phyloP scores from a whole-genome alignment of 768 basidiomycete species.

The Symmetrospora coprosmae region DNA sequence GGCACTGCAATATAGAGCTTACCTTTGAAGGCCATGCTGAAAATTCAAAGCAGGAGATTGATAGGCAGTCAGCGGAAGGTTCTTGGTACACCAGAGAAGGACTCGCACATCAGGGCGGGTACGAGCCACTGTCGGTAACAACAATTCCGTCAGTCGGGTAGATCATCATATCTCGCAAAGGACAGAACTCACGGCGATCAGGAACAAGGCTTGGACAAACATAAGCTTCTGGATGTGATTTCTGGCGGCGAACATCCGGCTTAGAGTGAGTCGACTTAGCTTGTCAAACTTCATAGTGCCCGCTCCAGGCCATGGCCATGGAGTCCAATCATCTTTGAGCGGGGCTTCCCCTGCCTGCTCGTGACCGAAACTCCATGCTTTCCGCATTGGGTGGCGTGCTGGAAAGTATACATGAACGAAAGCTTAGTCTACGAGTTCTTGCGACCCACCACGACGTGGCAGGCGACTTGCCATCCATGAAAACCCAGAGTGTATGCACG shows the following conservation, averaged over 20 bases:
- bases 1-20: too few species aligned
- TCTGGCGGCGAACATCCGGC: neutral
- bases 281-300: neutral
- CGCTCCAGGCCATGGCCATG: neutral
- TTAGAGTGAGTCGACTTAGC: neutral
- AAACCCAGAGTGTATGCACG: neutral
- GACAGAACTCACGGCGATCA: neutral
- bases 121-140: neutral
- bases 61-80: too few species aligned
- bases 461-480: neutral
- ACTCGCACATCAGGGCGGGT: neutral
- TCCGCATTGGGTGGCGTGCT: slow-evolving; percentile 1
- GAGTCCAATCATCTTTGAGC: neutral
- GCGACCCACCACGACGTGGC: neutral
- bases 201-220: neutral
- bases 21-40: neutral
- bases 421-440: neutral
- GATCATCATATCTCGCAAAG: too few species aligned
- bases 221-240: neutral
- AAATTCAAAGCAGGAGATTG: too few species aligned
- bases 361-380: neutral
- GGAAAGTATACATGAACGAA: neutral
- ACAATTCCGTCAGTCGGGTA: neutral
- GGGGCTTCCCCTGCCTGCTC: neutral
- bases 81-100: neutral